A percentile compares a stretch with the other conserved stretches of the same genome.
These are phyloP conservation scores for Pichia eremophila DNA, from an alignment of 805 yeast species.

Conservation along the genomic window DNA sequence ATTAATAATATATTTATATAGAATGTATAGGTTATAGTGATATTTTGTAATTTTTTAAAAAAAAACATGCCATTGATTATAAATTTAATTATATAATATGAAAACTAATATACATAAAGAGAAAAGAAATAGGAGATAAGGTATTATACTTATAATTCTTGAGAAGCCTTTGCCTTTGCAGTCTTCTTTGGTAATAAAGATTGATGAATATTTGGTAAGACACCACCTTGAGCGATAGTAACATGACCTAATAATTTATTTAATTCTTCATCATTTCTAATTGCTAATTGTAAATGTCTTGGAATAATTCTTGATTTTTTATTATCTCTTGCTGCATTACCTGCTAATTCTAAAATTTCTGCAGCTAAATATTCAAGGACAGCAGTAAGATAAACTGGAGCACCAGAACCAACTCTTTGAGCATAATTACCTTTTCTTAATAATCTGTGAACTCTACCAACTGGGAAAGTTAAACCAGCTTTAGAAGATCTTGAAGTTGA, in stretches of 20 bases:
- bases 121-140: neutral
- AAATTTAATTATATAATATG: too few relatives aligned
- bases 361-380: constrained; percentile 96
- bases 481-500: constrained; percentile 97
- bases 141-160: constrained; percentile 38
- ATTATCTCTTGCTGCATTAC: constrained; percentile 98
- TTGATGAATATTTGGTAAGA: constrained; percentile 93
- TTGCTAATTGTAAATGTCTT: constrained; percentile 97
- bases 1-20: too few relatives aligned
- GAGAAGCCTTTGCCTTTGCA: constrained; percentile 47
- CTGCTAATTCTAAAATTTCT: constrained; percentile 95
- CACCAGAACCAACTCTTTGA: constrained; percentile 98
- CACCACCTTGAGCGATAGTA: constrained; percentile 99
- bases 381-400: constrained; percentile 96
- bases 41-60: too few relatives aligned
- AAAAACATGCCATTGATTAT: too few relatives aligned
- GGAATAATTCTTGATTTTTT: constrained; percentile 98
- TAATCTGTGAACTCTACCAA: constrained; percentile 97
- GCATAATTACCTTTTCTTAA: constrained; percentile 97
- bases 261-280: constrained; percentile 98
- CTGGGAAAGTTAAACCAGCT: constrained; percentile 99
- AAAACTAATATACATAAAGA: too few relatives aligned
- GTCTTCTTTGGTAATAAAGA: constrained; percentile 66
- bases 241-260: constrained; percentile 89
- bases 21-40: too few relatives aligned